Evolutionary conservation across 2,329 filamentous ascomycete genomes (phyloP).

Genomic region (Nakataea oryzae): DNA sequence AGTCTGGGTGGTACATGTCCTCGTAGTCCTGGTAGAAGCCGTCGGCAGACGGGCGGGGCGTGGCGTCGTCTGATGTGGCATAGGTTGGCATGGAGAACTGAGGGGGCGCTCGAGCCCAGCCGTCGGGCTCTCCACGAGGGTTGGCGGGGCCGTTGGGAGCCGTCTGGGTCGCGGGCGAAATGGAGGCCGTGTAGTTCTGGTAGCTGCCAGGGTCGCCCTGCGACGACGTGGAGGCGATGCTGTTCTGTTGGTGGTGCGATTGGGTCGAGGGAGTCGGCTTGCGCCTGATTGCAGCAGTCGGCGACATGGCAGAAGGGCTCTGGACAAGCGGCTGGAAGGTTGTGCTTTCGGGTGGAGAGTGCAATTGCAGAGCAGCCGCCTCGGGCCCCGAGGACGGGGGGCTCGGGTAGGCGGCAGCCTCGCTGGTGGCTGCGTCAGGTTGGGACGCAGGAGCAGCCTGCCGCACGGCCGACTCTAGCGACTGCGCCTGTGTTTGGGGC

Average conservation of each 20-base stretch:
- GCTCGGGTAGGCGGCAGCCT: constrained; percentile 22
- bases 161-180: constrained; percentile 9
- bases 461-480: constrained; percentile 16
- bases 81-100: constrained; percentile 57
- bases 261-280: constrained; percentile 1
- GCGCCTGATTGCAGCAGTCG: not conserved
- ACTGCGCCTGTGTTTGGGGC: constrained; percentile 15
- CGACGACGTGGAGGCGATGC: constrained; percentile 9
- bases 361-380: not conserved
- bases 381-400: constrained; percentile 22
- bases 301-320: not conserved
- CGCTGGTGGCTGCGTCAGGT: constrained; percentile 5
- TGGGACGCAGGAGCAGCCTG: constrained; percentile 24
- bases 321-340: not conserved
- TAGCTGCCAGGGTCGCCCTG: constrained; percentile 12
- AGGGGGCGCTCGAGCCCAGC: constrained; percentile 43
- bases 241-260: constrained; percentile 3
- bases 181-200: constrained; percentile 8
- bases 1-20: not conserved
- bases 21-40: constrained; percentile 6
- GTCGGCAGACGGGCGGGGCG: constrained; percentile 4
- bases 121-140: constrained; percentile 15
- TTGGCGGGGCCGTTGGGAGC: constrained; percentile 2
- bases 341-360: not conserved
- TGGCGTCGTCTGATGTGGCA: constrained; percentile 37